Percentiles rank a stretch among this genome's conserved stretches.
These are phyloP conservation scores for Pascua guehoae DNA, from an alignment of 1,284 basidiomycete species.

Conservation along the genomic window DNA sequence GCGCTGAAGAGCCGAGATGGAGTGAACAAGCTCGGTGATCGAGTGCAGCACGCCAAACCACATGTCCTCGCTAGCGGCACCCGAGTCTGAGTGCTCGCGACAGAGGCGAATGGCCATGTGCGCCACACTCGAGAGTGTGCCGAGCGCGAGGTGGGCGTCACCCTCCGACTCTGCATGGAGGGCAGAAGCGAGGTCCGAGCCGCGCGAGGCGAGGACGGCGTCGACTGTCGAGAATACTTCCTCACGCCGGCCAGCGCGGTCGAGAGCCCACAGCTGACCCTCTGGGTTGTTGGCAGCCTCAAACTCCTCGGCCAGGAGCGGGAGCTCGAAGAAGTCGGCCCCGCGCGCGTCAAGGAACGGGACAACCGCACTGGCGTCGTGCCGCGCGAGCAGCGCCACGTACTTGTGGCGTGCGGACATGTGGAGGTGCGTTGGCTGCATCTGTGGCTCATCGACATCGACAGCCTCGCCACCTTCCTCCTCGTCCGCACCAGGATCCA, in stretches of 20 bases:
- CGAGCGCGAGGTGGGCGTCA: slow-evolving; percentile 51
- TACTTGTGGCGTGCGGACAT: slow-evolving; percentile 58
- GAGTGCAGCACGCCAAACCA: slow-evolving; percentile 84
- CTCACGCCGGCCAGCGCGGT: slow-evolving; percentile 61
- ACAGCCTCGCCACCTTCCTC: background rate
- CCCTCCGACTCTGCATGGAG: slow-evolving; percentile 46
- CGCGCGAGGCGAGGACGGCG: slow-evolving; percentile 59
- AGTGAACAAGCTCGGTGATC: slow-evolving; percentile 74
- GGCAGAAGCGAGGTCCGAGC: slow-evolving; percentile 55
- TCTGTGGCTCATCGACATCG: slow-evolving; percentile 13
- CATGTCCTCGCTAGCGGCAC: slow-evolving; percentile 70
- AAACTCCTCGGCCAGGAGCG: slow-evolving; percentile 60
- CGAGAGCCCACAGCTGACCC: slow-evolving; percentile 77
- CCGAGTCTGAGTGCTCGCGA: slow-evolving; percentile 58
- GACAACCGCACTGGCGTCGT: slow-evolving; percentile 66
- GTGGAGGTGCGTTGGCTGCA: slow-evolving; percentile 51
- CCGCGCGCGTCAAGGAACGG: slow-evolving; percentile 63
- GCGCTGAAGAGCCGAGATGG: slow-evolving; percentile 52
- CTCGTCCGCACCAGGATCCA: slow-evolving; percentile 60
- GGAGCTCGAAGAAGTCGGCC: slow-evolving; percentile 59
- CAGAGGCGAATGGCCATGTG: slow-evolving; percentile 63
- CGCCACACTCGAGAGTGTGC: slow-evolving; percentile 7
- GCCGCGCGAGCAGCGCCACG: slow-evolving; percentile 67
- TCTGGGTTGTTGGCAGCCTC: slow-evolving; percentile 66
- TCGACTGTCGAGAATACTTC: slow-evolving; percentile 67